A percentile compares a stretch with the other conserved stretches of the same genome.
Evolutionary conservation across 305 asterid species (phyloP).

Genomic region (Euphrasia arctica): DNA sequence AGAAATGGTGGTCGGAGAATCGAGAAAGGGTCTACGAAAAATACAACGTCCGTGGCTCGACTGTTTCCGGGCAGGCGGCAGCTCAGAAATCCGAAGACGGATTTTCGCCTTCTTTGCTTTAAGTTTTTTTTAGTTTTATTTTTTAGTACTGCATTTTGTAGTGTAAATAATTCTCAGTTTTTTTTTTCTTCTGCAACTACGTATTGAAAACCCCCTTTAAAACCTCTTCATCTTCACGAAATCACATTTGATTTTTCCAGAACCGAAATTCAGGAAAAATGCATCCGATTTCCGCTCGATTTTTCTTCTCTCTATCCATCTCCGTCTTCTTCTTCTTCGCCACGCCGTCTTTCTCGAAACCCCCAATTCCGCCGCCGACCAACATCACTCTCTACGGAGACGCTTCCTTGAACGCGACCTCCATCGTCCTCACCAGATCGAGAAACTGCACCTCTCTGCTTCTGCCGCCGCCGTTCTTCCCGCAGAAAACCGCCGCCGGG

Average conservation of each 20-base stretch:
- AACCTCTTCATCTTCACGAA: too few species aligned
- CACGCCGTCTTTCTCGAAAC: background rate
- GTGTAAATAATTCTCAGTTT: background rate
- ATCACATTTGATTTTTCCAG: background rate
- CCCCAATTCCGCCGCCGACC: background rate
- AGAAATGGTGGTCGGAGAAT: constrained; percentile 27
- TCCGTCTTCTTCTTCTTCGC: background rate
- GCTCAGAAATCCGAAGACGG: constrained; percentile 10
- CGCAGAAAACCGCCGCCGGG: constrained; percentile 40
- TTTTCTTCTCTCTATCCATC: background rate
- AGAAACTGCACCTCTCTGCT: constrained; percentile 33
- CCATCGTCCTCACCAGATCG: constrained; percentile 51
- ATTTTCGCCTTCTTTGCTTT: constrained; percentile 12
- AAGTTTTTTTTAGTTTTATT: background rate
- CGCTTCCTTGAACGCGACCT: constrained; percentile 40
- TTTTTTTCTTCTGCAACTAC: background rate
- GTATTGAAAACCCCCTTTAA: background rate
- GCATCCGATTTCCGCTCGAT: background rate
- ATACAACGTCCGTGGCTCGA: constrained; percentile 15
- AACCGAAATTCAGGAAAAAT: background rate
- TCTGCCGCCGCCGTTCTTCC: constrained; percentile 2
- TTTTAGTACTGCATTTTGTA: background rate
- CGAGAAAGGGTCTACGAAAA: constrained; percentile 22
- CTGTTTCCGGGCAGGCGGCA: constrained; percentile 18
- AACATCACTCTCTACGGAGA: constrained; percentile 49